Base-by-base conservation (phyloP, 1,284 basidiomycete genomes). In the Pseudozyma sp. region DNA sequence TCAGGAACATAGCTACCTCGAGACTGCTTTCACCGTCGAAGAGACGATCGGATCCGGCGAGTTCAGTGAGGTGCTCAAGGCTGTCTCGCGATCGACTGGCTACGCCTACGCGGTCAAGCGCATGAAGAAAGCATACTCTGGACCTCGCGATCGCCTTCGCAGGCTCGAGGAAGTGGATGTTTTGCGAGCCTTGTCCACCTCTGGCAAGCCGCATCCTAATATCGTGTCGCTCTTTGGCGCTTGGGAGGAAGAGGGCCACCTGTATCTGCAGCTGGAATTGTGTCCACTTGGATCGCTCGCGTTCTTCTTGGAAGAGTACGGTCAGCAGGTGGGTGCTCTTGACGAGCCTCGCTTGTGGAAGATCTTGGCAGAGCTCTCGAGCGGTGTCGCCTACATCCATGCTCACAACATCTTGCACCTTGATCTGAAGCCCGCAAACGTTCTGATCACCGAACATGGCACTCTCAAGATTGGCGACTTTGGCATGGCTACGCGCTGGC, bases 391-490 rank as follows among this genome's bases (percentile, higher is more conserved):
- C 66, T 95, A 95, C 86, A 93, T 99, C 70, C 97, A 99, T 86
- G 89, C 90, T 63, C 89, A 90, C 59, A 92, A 92, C 56, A 91
- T 98, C 53, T 92, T 99, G 58, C 97, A 99, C 87, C 90, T 99
- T 60, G 97, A 99, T 86, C 88, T 99, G 78, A 99, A 99, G 87
- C 97, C 97, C 13, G 95, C 93, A 61, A 99, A 99, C 84, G 91
- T 99, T 60, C 94, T 99, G 83, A 89, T 99, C 77, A 95, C 94
- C 3, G 88, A 89, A 25, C 90, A 92, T 65, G 96, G 96, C 7
- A 90, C 92, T 34, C 92, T 99, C 87, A 97, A 95, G 88, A 95
- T 99, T 83, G 95, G 95, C 14, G 97, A 99, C 86, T 99, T 99
- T 88, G 97, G 97, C n/a, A 76, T 85, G 77, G 83, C 83, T 3